These are phyloP conservation scores for Malus sylvestris DNA, from an alignment of 306 rosid genomes.

Conservation along the genomic window DNA sequence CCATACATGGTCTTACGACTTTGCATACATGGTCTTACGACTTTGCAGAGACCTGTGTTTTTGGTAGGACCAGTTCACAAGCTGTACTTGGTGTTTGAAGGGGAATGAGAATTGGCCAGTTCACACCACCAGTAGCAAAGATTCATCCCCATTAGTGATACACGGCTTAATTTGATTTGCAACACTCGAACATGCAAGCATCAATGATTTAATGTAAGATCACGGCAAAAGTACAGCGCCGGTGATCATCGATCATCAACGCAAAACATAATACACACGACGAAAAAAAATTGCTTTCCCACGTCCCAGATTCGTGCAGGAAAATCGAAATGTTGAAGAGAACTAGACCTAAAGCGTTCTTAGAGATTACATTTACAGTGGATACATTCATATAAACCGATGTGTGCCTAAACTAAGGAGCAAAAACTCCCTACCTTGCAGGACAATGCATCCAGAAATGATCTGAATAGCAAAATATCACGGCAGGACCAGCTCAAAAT, in stretches of 20 bases:
- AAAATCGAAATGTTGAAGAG: slow-evolving; percentile 26
- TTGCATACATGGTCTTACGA: too few species aligned
- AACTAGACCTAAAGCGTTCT: slow-evolving; percentile 8
- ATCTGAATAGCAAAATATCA: slow-evolving; percentile 1
- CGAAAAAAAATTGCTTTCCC: background rate
- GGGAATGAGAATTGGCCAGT: background rate
- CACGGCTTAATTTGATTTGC: background rate
- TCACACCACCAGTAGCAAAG: background rate
- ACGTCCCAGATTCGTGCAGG: slow-evolving; percentile 8
- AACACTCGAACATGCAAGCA: background rate
- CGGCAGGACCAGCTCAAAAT: slow-evolving; percentile 15
- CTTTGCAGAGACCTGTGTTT: too few species aligned
- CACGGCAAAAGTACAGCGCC: background rate
- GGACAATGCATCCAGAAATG: background rate
- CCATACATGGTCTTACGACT: too few species aligned
- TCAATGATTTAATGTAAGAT: too few species aligned
- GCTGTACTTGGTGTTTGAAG: background rate
- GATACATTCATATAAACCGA: slow-evolving; percentile 8
- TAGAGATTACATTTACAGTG: slow-evolving; percentile 42
- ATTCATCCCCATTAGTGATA: background rate
- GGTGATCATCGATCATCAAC: background rate
- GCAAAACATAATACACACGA: background rate
- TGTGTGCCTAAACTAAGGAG: slow-evolving; percentile 1
- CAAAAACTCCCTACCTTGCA: background rate
- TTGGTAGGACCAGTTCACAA: background rate